Base-by-base conservation (phyloP, 2,329 filamentous ascomycete genomes). In the Aspergillus quadrilineatus region DNA sequence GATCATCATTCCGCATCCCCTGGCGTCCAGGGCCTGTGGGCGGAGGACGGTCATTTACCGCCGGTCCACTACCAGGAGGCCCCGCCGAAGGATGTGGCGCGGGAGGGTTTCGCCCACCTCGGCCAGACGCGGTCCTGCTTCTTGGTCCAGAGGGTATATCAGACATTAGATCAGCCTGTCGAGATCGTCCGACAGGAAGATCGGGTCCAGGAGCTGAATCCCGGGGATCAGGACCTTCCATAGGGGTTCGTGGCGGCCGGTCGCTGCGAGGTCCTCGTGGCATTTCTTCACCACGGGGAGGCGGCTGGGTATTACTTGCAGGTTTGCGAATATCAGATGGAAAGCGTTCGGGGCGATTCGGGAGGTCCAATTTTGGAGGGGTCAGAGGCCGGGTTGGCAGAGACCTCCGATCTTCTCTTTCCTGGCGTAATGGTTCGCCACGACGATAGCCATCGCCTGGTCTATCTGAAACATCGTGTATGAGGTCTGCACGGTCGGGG, bases 121-220 rank as follows among this genome's bases (percentile, higher is more conserved):
- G 68, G 9, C 67, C 68, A 53, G 67, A 59, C n/a, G 66, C 61
- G 53, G 70, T 74, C 57, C 72, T 76, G 34, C 74, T 74, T 56
- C 80, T 75, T 50, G 83, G 84, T 1, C 83, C 84, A 39, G 80
- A 82, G 26, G 84, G 83, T 49, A 74, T 78, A 17, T 85, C 75
- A 26, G 65, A 55, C 50, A 66, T 56, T 10, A 69, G 59, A 10
- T 75, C 73, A 14, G 71, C 69, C 61, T 72, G 72, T n/a, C 74
- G 69, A 17, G 80, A 67, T 49, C 80, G 75, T 30, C 79, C 79
- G 67, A 79, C 75, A 46, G 68, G 76, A 61, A 76, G 69, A 61
- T 83, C 75, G 30, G 70, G 65, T 3, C 74, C 69, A 44, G 69
- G 55, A 30, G 67, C 61, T 32, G 73, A 64, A 30, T 81, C 79